Evolutionary conservation across 2,329 filamentous ascomycete genomes (phyloP).

Genomic region (Phialophora expanda): DNA sequence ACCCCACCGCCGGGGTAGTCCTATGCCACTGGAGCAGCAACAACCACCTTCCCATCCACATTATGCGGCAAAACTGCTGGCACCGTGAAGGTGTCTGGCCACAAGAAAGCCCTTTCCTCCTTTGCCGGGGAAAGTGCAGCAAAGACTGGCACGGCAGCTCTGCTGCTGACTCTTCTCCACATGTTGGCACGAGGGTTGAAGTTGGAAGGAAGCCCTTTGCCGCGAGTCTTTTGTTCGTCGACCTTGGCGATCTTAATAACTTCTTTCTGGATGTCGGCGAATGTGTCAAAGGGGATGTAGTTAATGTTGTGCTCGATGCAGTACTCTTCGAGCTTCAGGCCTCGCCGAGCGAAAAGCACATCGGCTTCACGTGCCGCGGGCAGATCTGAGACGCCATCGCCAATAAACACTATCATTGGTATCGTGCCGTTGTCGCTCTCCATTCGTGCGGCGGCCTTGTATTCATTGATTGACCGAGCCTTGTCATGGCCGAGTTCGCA

Average conservation of each 20-base stretch:
- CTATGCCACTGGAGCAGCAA: slow-evolving; percentile 33
- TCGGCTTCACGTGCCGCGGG: slow-evolving; percentile 70
- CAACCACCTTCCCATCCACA: slow-evolving; percentile 17
- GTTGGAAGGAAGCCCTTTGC: slow-evolving; percentile 62
- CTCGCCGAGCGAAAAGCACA: slow-evolving; percentile 70
- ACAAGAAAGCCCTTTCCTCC: slow-evolving; percentile 68
- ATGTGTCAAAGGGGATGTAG: slow-evolving; percentile 69
- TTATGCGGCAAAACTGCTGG: slow-evolving; percentile 43
- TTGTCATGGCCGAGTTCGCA: slow-evolving; percentile 71
- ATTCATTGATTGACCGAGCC: slow-evolving; percentile 67
- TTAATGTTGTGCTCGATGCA: slow-evolving; percentile 66
- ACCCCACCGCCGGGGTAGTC: neutral
- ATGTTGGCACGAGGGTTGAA: slow-evolving; percentile 73
- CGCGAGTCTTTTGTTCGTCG: slow-evolving; percentile 66
- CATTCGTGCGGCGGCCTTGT: slow-evolving; percentile 59
- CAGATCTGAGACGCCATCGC: slow-evolving; percentile 71
- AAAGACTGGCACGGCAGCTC: slow-evolving; percentile 57
- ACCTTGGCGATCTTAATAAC: slow-evolving; percentile 63
- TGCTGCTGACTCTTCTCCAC: slow-evolving; percentile 68
- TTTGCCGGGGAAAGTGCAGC: slow-evolving; percentile 58
- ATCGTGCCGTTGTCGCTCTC: slow-evolving; percentile 65
- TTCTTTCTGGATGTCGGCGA: slow-evolving; percentile 68
- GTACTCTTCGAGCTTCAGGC: slow-evolving; percentile 69
- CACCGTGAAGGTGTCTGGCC: slow-evolving; percentile 64
- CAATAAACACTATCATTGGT: slow-evolving; percentile 71